Percentiles rank a stretch among this genome's conserved stretches.
Evolutionary conservation across 2,329 filamentous ascomycete genomes (phyloP).

Genomic region (Ophiostoma novo-ulmi): DNA sequence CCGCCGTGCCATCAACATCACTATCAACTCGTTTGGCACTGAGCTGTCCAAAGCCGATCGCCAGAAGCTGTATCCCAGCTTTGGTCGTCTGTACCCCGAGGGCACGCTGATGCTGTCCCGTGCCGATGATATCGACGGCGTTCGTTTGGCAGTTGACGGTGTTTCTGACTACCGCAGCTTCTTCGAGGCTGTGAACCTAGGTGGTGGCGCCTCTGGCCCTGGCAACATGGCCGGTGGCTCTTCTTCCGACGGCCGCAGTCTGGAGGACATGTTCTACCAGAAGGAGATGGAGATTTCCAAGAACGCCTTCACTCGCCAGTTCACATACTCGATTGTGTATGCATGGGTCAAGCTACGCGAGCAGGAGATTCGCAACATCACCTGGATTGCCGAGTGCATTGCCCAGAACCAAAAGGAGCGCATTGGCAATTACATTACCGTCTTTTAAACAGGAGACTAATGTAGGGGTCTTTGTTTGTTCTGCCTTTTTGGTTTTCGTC

Average conservation of each 20-base stretch:
- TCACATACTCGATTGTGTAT: slow-evolving; percentile 91
- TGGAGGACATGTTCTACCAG: slow-evolving; percentile 98
- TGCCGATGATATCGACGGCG: slow-evolving; percentile 91
- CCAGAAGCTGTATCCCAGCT: slow-evolving; percentile 91
- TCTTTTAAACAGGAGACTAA: slow-evolving; percentile 56
- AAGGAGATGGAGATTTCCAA: slow-evolving; percentile 99
- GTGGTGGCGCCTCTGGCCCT: slow-evolving; percentile 63
- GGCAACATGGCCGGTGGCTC: slow-evolving; percentile 65
- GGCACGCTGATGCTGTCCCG: slow-evolving; percentile 91
- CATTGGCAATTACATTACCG: slow-evolving; percentile 98
- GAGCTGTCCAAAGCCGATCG: slow-evolving; percentile 90
- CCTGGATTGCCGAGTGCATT: slow-evolving; percentile 99
- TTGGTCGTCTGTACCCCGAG: slow-evolving; percentile 88
- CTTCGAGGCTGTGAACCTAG: slow-evolving; percentile 84
- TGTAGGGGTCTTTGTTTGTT: not conserved
- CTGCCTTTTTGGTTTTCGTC: slow-evolving; percentile 22
- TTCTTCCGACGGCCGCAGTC: slow-evolving; percentile 74
- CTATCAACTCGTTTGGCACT: slow-evolving; percentile 95
- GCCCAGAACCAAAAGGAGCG: slow-evolving; percentile 99
- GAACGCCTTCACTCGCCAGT: slow-evolving; percentile 89
- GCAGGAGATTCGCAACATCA: slow-evolving; percentile 99
- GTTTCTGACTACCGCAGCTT: slow-evolving; percentile 91
- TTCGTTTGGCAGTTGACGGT: slow-evolving; percentile 87
- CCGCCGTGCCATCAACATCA: slow-evolving; percentile 96
- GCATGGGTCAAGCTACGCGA: slow-evolving; percentile 97